Evolutionary conservation across 2,329 filamentous ascomycete species (phyloP).

Genomic region (Aspergillus pseudoviridinutans): DNA sequence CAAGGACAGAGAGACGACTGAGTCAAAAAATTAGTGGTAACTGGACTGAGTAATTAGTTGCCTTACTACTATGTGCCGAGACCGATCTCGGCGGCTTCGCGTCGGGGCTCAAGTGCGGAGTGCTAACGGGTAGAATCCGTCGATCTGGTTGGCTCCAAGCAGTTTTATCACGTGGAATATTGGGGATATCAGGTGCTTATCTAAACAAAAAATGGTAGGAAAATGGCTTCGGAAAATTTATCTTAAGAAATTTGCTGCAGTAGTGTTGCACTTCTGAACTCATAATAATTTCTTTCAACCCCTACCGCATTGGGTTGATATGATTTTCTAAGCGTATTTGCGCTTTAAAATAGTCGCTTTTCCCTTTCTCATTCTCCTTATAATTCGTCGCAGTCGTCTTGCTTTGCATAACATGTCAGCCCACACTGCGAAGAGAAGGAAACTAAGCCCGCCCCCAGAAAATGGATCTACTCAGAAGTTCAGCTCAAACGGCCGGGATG

Average conservation of each 20-base stretch:
- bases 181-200: not conserved
- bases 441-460: slow-evolving; percentile 38
- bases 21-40: not conserved
- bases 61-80: not conserved
- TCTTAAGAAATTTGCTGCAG: too few relatives aligned
- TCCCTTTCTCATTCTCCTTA: not conserved
- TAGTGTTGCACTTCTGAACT: not conserved
- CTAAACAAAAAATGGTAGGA: slow-evolving; percentile 4
- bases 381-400: not conserved
- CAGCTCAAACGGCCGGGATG: not conserved
- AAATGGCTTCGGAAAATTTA: not conserved
- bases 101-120: not conserved
- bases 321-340: not conserved
- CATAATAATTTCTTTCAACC: not conserved
- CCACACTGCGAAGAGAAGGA: slow-evolving; percentile 44
- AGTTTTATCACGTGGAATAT: slow-evolving; percentile 6
- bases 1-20: not conserved
- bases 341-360: not conserved
- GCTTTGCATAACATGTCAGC: slow-evolving; percentile 26
- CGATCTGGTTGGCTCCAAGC: not conserved
- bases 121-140: not conserved
- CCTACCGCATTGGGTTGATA: not conserved
- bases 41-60: not conserved
- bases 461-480: not conserved
- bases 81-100: slow-evolving; percentile 15